phyloP scores from a whole-genome alignment of 2,329 filamentous ascomycete species.

The Teratosphaeria nubilosa region DNA sequence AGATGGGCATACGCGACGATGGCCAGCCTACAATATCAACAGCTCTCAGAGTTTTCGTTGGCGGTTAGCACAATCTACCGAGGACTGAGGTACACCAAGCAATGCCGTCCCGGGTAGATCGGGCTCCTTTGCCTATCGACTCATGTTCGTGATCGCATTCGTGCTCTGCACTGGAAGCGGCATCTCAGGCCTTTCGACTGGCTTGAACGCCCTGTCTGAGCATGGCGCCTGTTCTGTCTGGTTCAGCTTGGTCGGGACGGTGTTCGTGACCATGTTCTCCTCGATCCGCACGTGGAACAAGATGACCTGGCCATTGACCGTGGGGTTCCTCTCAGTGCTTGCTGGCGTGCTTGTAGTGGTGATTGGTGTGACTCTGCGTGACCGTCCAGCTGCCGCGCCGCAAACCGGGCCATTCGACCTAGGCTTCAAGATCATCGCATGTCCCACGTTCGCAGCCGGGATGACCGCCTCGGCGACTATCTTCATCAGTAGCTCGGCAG shows the following conservation, averaged over 20 bases:
- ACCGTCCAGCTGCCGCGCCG: slow-evolving; percentile 50
- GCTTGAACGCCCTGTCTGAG: slow-evolving; percentile 48
- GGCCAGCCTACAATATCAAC: too few relatives aligned
- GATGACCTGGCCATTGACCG: slow-evolving; percentile 49
- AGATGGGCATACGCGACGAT: too few relatives aligned
- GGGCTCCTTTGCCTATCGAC: slow-evolving; percentile 13
- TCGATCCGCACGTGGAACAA: slow-evolving; percentile 29
- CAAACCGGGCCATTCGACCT: slow-evolving; percentile 48
- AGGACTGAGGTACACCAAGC: not conserved
- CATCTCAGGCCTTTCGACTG: slow-evolving; percentile 48
- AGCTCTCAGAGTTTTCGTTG: not conserved
- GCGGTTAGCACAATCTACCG: not conserved
- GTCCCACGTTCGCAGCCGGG: slow-evolving; percentile 48
- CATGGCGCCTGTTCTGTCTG: slow-evolving; percentile 49
- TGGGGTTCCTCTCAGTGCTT: slow-evolving; percentile 37
- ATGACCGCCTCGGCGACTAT: slow-evolving; percentile 49
- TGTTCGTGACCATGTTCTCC: slow-evolving; percentile 9
- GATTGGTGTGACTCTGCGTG: slow-evolving; percentile 42
- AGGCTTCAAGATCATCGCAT: slow-evolving; percentile 45
- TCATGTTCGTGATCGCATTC: slow-evolving; percentile 47
- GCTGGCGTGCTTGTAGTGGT: slow-evolving; percentile 35
- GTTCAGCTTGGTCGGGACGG: slow-evolving; percentile 28
- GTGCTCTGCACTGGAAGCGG: slow-evolving; percentile 46
- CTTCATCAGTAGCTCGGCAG: slow-evolving; percentile 48
- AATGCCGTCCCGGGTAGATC: not conserved